These are phyloP conservation scores for Lepidium sativum DNA, from an alignment of 345 rosid genomes.

Conservation along the genomic window DNA sequence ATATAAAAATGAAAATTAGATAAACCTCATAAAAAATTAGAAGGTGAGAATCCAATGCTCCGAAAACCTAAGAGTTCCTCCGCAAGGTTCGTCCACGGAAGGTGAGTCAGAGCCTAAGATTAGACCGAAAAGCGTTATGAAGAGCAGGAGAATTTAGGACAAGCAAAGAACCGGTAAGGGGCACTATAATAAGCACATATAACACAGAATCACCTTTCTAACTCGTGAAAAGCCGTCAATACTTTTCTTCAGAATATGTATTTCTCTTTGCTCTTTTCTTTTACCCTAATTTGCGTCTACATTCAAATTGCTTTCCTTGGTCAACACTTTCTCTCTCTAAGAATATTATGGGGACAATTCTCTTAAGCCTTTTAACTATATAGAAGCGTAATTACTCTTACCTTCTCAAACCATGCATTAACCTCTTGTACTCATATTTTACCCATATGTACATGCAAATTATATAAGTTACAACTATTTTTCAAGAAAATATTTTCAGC, in stretches of 20 bases:
- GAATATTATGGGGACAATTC: no score
- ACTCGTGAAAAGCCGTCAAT: conserved; percentile 9
- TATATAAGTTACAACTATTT: not conserved
- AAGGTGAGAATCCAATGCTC: no score
- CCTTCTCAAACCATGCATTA: not conserved
- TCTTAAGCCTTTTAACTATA: not conserved
- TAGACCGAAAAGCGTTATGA: not conserved
- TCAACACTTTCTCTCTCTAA: not conserved
- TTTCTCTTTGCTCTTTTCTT: conserved; percentile 7
- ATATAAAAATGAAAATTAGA: not conserved
- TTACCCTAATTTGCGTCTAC: conserved; percentile 13
- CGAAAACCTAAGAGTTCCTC: no score
- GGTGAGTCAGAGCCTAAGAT: no score
- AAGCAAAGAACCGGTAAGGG: conserved; percentile 1
- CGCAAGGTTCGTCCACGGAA: no score
- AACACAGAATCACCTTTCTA: conserved; percentile 28
- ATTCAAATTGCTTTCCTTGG: conserved; percentile 6
- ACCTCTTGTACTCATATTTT: not conserved
- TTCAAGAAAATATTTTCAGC: not conserved
- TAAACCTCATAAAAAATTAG: no score
- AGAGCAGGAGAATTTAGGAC: not conserved
- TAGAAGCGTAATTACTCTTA: not conserved
- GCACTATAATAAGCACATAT: not conserved
- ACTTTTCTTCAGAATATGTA: not conserved
- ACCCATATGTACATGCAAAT: not conserved